These are phyloP conservation scores for Fomes fomentarius DNA, from an alignment of 1,284 basidiomycete species.

Conservation along the genomic window DNA sequence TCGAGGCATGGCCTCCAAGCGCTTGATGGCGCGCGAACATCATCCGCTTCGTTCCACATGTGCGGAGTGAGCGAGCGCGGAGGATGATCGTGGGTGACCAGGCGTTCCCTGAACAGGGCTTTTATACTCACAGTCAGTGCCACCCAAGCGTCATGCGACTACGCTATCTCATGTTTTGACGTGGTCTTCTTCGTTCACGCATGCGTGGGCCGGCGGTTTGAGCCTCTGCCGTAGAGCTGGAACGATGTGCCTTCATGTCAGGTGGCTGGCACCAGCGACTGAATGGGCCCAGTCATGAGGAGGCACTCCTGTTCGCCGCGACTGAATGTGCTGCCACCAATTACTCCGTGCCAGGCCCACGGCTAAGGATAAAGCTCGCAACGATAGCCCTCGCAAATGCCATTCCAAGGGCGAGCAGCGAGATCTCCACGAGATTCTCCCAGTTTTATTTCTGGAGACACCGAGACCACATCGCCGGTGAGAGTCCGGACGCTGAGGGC, in stretches of 20 bases:
- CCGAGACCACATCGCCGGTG: constrained; percentile 12
- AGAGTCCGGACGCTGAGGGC: constrained; percentile 8
- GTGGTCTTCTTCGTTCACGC: constrained; percentile 3
- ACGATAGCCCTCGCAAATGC: constrained; percentile 16
- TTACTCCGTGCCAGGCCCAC: constrained; percentile 31
- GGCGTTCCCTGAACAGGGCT: constrained; percentile 24
- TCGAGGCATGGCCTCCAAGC: constrained; percentile 12
- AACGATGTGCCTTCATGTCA: not conserved
- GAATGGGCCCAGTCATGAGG: constrained; percentile 17
- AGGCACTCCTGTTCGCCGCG: not conserved
- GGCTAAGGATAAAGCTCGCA: constrained; percentile 33
- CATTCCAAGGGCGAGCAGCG: constrained; percentile 22
- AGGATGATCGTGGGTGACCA: constrained; percentile 18
- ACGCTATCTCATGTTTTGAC: constrained; percentile 10
- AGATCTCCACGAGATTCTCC: constrained; percentile 27
- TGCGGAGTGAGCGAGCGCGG: constrained; percentile 16
- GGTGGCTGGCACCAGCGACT: constrained; percentile 1
- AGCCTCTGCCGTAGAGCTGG: constrained; percentile 4
- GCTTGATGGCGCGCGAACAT: constrained; percentile 3
- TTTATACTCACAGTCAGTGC: constrained; percentile 31
- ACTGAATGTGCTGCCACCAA: constrained; percentile 24
- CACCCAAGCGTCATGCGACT: constrained; percentile 17
- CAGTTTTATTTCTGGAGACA: constrained; percentile 10
- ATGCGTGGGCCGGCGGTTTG: constrained; percentile 11
- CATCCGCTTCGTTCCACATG: constrained; percentile 12